Base-by-base conservation (phyloP, 371 early-diverging fungal species). In the Cladochytrium tenue region DNA sequence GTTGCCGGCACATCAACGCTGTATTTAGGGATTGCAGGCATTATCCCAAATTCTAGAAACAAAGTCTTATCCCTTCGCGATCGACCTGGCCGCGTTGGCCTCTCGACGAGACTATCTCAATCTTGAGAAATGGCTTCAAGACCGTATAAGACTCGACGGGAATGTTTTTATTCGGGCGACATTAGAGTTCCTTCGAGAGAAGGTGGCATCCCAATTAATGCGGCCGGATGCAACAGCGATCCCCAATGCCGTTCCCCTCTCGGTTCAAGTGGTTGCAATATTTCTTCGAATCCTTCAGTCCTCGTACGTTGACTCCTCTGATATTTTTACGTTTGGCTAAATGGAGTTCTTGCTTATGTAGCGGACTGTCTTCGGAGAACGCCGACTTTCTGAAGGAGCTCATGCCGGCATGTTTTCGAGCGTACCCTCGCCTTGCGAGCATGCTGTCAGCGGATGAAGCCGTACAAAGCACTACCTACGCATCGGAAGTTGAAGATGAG, bases 91-190 rank as follows among this genome's bases (percentile, higher is more conserved):
- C 17, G 88, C 92, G 0, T 75, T 95, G 15, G 93, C 95, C 13
- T 88, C 89, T 3, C 84, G 92, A 13, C 76, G 92, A 32, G 92
- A 93, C 63, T 88, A 88, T 60, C 75, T 95, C 1, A 93, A 91
- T 57, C 72, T 95, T 3, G 95, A 94, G 64, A 93, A 91, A 71
- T 95, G 94, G 94, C 76, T 95, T 25, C 87, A 81, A 62, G 93
- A 92, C 53, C 86, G 88, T 56, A 83, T 92, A 2, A 56, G 66
- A 2, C 81, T 88, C 15, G 84, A 88, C 51, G 88, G 89, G 4
- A 89, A 89, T 58, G 56, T 74, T 17, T 95, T 95, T 75, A 69
- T 88, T 36, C 79, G 81, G 28, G 87, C 89, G 0, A 89, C 89
- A 62, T 72, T 95, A 63, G 91, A 91, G n/a, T 93, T 91, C 69